Base-by-base conservation (phyloP, 2,329 filamentous ascomycete species). In the Aspergillus pseudonomiae region DNA sequence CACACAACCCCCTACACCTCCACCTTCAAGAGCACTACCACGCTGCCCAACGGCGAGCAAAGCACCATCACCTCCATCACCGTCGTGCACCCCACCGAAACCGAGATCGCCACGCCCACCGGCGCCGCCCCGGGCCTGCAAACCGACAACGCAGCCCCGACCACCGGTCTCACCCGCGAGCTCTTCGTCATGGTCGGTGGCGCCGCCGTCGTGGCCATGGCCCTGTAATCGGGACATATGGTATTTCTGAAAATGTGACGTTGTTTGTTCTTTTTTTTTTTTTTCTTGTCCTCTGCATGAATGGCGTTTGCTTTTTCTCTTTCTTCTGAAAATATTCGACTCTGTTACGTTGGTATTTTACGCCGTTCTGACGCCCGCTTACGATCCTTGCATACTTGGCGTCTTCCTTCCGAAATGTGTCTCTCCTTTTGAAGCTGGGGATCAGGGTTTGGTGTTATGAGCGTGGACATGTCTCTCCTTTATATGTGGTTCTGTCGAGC, bases 51-150 rank as follows among this genome's bases (percentile, higher is more conserved):
- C 63, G 81, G 81, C n/a, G 72, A 70, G 19, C 59, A 77, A 26
- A 75, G 73, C 65, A 82, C 81, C 48, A 74, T 80, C 63, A 83
- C 81, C 12, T 75, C 78, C 45, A 71, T 82, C n/a, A 79, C 81
- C 3, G 73, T 83, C 39, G 77, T 83, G 52, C 74, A 80, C 50
- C 78, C 79, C 11, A 68, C 68, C 24, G 59, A 62, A 26, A 75
- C 76, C 16, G 62, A 68, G 28, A 70, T 65, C 28, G 61, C 68
- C 3, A 70, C 72, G 1, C 65, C 68, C 4, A 73, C 71, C 19
- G 64, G 70, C 14, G 70, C 69, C 11, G 66, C 73, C 5, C 79
- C 81, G 7, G 73, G 77, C 41, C 70, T 83, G 63, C 80, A 82
- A 64, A 79, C 78, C 14, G 76, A 72, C 57, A 75, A 69, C 14